Percentiles rank a stretch among this genome's conserved stretches.
Evolutionary conservation across 495 filamentous ascomycete genomes (phyloP).

Genomic region (Pseudotulostoma volvatum): DNA sequence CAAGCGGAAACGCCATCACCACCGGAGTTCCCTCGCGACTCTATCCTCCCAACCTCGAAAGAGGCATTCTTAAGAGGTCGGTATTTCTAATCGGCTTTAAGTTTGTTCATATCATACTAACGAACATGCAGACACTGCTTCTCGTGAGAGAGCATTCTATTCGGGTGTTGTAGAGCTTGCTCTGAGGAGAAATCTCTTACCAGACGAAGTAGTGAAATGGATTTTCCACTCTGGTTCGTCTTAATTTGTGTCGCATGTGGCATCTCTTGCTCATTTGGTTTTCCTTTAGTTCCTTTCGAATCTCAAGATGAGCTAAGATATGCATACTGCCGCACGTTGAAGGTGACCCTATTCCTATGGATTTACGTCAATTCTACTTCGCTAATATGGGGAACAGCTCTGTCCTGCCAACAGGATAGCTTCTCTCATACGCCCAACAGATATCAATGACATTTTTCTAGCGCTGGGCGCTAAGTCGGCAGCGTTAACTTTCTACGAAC

Average conservation of each 20-base stretch:
- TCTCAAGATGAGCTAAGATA: slow-evolving; percentile 41
- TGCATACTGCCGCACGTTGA: slow-evolving; percentile 44
- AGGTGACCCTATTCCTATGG: slow-evolving; percentile 12
- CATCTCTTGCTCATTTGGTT: slow-evolving; percentile 5
- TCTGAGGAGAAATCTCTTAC: slow-evolving; percentile 35
- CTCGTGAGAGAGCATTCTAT: slow-evolving; percentile 46
- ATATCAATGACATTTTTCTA: slow-evolving; percentile 20
- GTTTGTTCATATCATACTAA: slow-evolving; percentile 7
- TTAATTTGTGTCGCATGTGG: neutral
- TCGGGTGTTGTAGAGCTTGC: slow-evolving; percentile 51
- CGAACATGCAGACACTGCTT: slow-evolving; percentile 21
- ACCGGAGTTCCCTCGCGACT: slow-evolving; percentile 20
- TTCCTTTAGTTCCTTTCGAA: slow-evolving; percentile 36
- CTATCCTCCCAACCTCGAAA: slow-evolving; percentile 12
- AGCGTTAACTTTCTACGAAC: slow-evolving; percentile 15
- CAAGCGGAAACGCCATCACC: slow-evolving; percentile 15
- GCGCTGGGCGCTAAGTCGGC: slow-evolving; percentile 16
- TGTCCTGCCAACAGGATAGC: slow-evolving; percentile 8
- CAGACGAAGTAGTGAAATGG: slow-evolving; percentile 61
- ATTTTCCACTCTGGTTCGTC: slow-evolving; percentile 44
- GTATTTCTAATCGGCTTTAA: neutral
- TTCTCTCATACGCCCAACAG: slow-evolving; percentile 15
- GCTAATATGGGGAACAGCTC: too few relatives aligned
- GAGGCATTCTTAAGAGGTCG: slow-evolving; percentile 25
- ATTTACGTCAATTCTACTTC: too few relatives aligned